These are phyloP conservation scores for Aspergillus sp. DNA, from an alignment of 2,329 filamentous ascomycete species.

Conservation along the genomic window DNA sequence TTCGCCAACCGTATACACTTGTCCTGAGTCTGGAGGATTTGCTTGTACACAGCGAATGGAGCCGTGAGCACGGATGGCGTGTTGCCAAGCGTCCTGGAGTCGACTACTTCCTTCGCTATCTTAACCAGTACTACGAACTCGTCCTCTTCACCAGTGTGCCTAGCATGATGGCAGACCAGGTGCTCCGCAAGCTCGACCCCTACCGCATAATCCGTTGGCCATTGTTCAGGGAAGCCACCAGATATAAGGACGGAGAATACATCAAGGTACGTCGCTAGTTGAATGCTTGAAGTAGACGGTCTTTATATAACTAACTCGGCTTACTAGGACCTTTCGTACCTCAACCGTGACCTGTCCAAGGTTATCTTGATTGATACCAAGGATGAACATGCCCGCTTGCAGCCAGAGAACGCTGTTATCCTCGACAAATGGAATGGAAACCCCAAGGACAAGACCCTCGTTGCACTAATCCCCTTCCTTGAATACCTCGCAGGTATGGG, in stretches of 20 bases:
- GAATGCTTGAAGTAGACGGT: background rate
- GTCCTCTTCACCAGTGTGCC: conserved; percentile 93
- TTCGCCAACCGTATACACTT: conserved; percentile 85
- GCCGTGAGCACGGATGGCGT: conserved; percentile 89
- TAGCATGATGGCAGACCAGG: conserved; percentile 77
- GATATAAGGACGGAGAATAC: conserved; percentile 93
- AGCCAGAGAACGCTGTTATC: conserved; percentile 95
- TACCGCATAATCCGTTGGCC: conserved; percentile 96
- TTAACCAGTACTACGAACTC: conserved; percentile 96
- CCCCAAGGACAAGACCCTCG: conserved; percentile 77
- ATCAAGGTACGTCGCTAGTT: conserved; percentile 68
- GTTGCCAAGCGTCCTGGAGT: conserved; percentile 91
- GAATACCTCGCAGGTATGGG: conserved; percentile 97
- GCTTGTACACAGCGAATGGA: conserved; percentile 92
- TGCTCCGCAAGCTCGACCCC: conserved; percentile 90
- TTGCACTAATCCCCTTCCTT: conserved; percentile 90
- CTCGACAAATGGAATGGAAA: conserved; percentile 88
- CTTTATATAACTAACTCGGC: background rate
- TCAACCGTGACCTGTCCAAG: conserved; percentile 94
- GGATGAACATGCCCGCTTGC: conserved; percentile 74
- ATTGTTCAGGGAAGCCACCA: conserved; percentile 92
- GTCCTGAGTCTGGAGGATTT: conserved; percentile 92
- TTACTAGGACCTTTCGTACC: conserved; percentile 83
- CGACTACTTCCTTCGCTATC: conserved; percentile 95
- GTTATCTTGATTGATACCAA: conserved; percentile 93